A percentile compares a stretch with the other conserved stretches of the same genome.
Conservation (phyloP, 495 filamentous ascomycete genomes). For the Chlorociboria aeruginascens region DNA sequence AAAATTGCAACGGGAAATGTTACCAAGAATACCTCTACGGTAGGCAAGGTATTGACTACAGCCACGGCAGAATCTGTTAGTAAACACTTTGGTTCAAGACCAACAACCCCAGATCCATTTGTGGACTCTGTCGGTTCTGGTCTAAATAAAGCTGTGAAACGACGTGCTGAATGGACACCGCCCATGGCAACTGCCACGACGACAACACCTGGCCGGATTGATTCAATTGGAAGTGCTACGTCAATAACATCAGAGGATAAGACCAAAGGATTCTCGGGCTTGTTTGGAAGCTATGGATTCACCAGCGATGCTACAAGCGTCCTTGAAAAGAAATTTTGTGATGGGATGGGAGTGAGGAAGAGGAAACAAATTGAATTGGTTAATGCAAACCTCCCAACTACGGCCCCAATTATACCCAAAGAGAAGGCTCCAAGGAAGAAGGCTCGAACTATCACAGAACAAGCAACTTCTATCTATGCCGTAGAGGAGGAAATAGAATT, state of each 20-base stretch:
- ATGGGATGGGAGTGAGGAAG: conserved; percentile 28
- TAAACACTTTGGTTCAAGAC: too few relatives aligned
- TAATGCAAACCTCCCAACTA: conserved; percentile 8
- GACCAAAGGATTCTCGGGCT: conserved; percentile 14
- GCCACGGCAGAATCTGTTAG: too few relatives aligned
- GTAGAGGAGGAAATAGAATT: conserved; percentile 12
- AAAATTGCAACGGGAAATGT: conserved; percentile 23
- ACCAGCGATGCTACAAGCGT: background rate
- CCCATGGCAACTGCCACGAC: conserved; percentile 19
- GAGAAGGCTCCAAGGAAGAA: conserved; percentile 55
- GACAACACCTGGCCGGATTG: background rate
- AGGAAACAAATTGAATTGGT: conserved; percentile 38
- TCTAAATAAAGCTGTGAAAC: conserved; percentile 35
- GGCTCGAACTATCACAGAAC: conserved; percentile 70
- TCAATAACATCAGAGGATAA: background rate
- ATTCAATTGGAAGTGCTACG: conserved; percentile 5
- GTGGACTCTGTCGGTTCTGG: conserved; percentile 15
- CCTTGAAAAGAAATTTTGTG: conserved; percentile 24
- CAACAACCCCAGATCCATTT: background rate
- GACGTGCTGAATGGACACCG: conserved; percentile 48
- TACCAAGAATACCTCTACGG: conserved; percentile 13
- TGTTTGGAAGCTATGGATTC: conserved; percentile 21
- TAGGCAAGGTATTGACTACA: too few relatives aligned
- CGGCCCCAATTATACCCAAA: conserved; percentile 23
- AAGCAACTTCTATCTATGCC: conserved; percentile 68